phyloP scores from a whole-genome alignment of 2,329 filamentous ascomycete species.

The Fusarium setosum region DNA sequence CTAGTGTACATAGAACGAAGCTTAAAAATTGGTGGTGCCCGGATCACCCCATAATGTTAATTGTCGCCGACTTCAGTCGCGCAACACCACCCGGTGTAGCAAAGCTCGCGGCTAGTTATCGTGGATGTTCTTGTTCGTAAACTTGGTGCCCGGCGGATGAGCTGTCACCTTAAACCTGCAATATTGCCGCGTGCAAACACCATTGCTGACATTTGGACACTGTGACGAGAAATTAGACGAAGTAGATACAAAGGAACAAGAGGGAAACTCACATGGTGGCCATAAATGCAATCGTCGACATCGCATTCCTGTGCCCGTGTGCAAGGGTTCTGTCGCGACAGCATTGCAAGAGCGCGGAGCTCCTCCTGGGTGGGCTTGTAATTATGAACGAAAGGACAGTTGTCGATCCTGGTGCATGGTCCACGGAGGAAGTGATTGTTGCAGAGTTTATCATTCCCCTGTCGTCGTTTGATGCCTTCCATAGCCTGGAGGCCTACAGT shows the following conservation, averaged over 20 bases:
- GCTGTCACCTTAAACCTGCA: constrained; percentile 65
- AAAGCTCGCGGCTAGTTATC: constrained; percentile 42
- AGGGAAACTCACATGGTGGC: constrained; percentile 64
- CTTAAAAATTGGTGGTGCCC: not conserved
- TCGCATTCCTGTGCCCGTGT: constrained; percentile 68
- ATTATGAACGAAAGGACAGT: constrained; percentile 68
- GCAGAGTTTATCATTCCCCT: constrained; percentile 67
- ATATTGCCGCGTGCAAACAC: constrained; percentile 62
- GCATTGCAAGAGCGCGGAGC: constrained; percentile 64
- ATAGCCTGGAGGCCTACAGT: constrained; percentile 58
- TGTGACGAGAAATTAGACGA: constrained; percentile 37
- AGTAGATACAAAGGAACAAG: constrained; percentile 10
- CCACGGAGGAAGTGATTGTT: constrained; percentile 72
- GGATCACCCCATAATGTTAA: constrained; percentile 1
- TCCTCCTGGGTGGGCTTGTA: constrained; percentile 66
- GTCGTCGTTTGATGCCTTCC: constrained; percentile 67
- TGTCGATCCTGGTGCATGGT: constrained; percentile 64
- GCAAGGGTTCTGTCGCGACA: constrained; percentile 69
- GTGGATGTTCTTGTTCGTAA: constrained; percentile 51
- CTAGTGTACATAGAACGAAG: constrained; percentile 19
- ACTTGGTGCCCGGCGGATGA: constrained; percentile 70
- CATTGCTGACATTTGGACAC: constrained; percentile 66
- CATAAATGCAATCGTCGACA: constrained; percentile 69
- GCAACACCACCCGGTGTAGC: not conserved
- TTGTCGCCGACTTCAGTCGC: not conserved